Conservation (phyloP, 2,329 filamentous ascomycete species). For the Fusarium tanahbumbuense region DNA sequence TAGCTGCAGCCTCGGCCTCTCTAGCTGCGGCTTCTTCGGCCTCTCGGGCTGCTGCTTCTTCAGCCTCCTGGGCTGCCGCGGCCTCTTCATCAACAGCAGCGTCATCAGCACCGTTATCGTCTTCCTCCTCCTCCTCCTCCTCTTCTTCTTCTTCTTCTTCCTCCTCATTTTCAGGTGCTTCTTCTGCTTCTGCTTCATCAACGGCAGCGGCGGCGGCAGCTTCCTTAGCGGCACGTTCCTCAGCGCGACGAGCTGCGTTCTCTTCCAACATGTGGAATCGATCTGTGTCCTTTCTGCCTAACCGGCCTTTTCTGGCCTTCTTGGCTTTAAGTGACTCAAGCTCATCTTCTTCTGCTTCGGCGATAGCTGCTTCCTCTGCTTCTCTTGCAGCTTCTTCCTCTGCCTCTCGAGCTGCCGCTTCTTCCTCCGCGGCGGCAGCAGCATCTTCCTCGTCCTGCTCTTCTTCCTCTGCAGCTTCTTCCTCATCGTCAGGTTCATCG, state of each 20-base stretch:
- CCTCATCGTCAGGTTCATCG: constrained; percentile 44
- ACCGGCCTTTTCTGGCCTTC: constrained; percentile 51
- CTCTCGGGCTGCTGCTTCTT: constrained; percentile 1
- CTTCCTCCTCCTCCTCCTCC: background rate
- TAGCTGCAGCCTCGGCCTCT: constrained; percentile 44
- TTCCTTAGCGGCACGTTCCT: constrained; percentile 42
- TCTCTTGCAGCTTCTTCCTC: constrained; percentile 14
- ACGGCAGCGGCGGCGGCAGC: constrained; percentile 6
- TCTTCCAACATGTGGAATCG: constrained; percentile 26
- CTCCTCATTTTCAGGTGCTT: background rate
- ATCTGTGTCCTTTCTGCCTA: constrained; percentile 41
- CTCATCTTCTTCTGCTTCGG: constrained; percentile 53
- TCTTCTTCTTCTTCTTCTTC: constrained; percentile 22
- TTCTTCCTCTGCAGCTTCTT: constrained; percentile 22
- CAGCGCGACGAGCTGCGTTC: constrained; percentile 28
- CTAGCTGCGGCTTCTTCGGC: constrained; percentile 35
- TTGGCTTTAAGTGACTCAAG: constrained; percentile 54
- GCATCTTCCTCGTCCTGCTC: background rate
- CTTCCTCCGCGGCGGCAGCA: constrained; percentile 21
- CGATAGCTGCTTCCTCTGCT: constrained; percentile 45
- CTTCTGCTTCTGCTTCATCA: constrained; percentile 35
- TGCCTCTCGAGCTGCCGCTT: constrained; percentile 15
- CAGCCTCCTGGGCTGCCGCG: constrained; percentile 20
- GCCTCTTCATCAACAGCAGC: background rate
- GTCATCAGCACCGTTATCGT: background rate